phyloP scores from a whole-genome alignment of 1,284 basidiomycete species.

The Ganoderma resinaceum region DNA sequence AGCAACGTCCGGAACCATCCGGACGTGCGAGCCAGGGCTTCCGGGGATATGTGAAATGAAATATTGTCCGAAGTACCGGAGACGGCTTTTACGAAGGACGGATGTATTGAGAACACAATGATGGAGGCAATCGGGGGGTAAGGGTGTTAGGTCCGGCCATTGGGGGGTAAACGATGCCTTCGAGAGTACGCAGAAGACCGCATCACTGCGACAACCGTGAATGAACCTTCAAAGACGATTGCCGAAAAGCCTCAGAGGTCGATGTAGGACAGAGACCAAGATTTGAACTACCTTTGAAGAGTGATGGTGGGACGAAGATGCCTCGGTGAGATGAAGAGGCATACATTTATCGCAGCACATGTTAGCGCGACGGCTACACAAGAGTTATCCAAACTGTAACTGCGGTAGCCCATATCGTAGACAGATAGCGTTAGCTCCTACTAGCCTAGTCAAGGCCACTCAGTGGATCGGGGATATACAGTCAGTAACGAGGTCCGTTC shows the following conservation, averaged over 20 bases:
- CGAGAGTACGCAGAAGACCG: neutral
- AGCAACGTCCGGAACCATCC: constrained; percentile 64
- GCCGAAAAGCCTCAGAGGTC: neutral
- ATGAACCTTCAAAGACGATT: neutral
- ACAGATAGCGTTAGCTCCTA: neutral
- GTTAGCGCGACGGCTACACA: neutral
- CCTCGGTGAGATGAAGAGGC: neutral
- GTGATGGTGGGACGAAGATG: neutral
- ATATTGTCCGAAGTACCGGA: constrained; percentile 43
- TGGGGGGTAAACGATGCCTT: neutral
- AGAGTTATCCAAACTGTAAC: neutral
- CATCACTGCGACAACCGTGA: neutral
- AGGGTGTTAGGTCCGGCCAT: neutral
- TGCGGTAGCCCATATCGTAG: neutral
- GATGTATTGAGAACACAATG: neutral
- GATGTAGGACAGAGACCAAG: neutral
- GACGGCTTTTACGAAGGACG: neutral
- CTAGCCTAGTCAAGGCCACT: neutral
- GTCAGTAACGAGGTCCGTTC: neutral
- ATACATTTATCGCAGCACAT: neutral
- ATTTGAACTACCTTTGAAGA: neutral
- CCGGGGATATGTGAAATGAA: constrained; percentile 61
- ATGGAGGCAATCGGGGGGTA: neutral
- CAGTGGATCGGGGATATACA: neutral
- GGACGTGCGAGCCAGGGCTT: constrained; percentile 60